A percentile compares a stretch with the other conserved stretches of the same genome.
These are phyloP conservation scores for Cutaneotrichosporon cutaneum DNA, from an alignment of 1,284 basidiomycete species.

Conservation along the genomic window DNA sequence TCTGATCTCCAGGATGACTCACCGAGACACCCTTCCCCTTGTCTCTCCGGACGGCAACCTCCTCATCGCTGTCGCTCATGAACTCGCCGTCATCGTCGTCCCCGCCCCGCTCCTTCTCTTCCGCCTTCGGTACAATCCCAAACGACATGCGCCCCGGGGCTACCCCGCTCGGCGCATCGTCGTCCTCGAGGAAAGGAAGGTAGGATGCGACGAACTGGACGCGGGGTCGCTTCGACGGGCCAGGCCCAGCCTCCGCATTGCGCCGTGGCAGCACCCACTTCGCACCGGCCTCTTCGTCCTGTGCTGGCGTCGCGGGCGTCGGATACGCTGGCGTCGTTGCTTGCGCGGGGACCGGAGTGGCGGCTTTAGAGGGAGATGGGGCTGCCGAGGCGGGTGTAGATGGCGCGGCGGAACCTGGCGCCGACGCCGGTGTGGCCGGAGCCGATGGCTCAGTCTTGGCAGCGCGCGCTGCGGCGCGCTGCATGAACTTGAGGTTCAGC, in stretches of 20 bases:
- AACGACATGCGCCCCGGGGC: conserved; percentile 31
- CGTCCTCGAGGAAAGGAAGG: conserved; percentile 34
- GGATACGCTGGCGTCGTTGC: neutral
- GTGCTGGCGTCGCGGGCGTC: conserved; percentile 2
- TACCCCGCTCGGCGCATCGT: conserved; percentile 3
- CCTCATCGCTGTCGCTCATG: conserved; percentile 13
- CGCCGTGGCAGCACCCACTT: conserved; percentile 33
- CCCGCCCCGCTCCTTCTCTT: conserved; percentile 12
- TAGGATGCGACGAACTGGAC: conserved; percentile 37
- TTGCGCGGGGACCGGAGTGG: conserved; percentile 13
- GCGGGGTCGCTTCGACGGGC: conserved; percentile 12
- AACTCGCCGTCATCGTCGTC: conserved; percentile 20
- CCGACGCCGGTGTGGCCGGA: neutral
- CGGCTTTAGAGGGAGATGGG: neutral
- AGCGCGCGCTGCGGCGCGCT: conserved; percentile 40
- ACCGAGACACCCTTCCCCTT: conserved; percentile 2
- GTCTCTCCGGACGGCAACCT: conserved; percentile 1
- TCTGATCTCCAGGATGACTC: neutral
- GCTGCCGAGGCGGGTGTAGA: conserved; percentile 12
- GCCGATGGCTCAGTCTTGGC: neutral
- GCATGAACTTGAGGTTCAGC: conserved; percentile 52
- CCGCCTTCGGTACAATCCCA: conserved; percentile 22
- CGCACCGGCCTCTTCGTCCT: conserved; percentile 23
- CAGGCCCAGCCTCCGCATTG: conserved; percentile 18
- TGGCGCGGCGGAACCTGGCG: conserved; percentile 2